Conservation (phyloP, 441 rosid genomes). For the Adansonia madagascariensis region DNA sequence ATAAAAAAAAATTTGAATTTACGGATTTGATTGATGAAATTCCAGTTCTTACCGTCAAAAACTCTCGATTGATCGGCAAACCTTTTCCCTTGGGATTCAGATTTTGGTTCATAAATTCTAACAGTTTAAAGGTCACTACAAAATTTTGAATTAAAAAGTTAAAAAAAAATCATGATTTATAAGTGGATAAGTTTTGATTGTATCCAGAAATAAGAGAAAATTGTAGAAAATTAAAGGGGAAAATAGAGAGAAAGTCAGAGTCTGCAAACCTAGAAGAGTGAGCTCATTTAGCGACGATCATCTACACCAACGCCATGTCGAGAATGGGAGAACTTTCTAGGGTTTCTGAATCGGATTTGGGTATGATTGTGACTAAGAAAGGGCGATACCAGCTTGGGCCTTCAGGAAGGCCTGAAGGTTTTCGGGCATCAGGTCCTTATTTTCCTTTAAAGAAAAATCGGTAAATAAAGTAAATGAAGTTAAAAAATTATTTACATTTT, state of each 20-base stretch:
- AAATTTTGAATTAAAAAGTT: slow-evolving; percentile 9
- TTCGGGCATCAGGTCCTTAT: background rate
- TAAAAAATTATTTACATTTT: no score
- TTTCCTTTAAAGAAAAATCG: background rate
- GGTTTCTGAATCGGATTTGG: background rate
- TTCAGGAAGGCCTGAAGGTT: background rate
- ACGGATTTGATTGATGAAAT: background rate
- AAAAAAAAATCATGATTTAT: background rate
- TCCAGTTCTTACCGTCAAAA: background rate
- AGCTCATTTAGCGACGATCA: background rate
- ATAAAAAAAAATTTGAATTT: background rate
- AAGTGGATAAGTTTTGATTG: background rate
- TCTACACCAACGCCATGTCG: background rate
- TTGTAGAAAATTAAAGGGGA: background rate
- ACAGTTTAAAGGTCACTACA: background rate
- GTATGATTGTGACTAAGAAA: background rate
- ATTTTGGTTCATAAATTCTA: background rate
- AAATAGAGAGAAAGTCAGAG: background rate
- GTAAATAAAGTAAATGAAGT: no score
- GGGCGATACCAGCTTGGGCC: background rate
- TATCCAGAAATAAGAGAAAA: background rate
- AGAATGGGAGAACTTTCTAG: background rate
- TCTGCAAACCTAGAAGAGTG: background rate
- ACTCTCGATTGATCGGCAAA: background rate
- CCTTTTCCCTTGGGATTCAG: background rate